A percentile compares a stretch with the other conserved stretches of the same genome.
These are phyloP conservation scores for Camellia lanceoleosa DNA, from an alignment of 148 eudicot species.

Conservation along the genomic window DNA sequence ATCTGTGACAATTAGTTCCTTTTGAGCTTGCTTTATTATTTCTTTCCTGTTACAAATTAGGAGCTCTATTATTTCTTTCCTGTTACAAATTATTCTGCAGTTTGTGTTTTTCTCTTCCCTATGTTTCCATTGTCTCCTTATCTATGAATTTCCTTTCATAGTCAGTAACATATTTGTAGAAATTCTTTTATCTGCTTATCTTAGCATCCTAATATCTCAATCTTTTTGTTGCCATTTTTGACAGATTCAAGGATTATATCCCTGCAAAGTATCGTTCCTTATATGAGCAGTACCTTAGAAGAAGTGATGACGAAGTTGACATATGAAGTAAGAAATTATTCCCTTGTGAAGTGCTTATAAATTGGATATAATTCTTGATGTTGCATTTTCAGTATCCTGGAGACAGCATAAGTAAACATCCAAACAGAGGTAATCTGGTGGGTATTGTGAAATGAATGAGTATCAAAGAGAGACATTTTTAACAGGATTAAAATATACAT, in stretches of 20 bases:
- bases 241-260: constrained; percentile 82
- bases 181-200: too few species aligned
- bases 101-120: neutral
- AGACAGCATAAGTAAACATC: neutral
- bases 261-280: constrained; percentile 73
- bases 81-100: neutral
- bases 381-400: neutral
- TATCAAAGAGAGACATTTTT: too few species aligned
- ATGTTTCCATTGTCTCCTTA: neutral
- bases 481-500: too few species aligned
- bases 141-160: too few species aligned
- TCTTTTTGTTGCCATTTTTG: constrained; percentile 13
- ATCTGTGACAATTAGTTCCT: too few species aligned
- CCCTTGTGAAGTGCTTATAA: neutral
- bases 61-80: neutral
- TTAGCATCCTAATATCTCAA: too few species aligned
- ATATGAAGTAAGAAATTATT: constrained; percentile 14
- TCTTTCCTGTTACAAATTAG: neutral
- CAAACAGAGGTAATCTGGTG: too few species aligned
- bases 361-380: neutral
- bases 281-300: constrained; percentile 56
- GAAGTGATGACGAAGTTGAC: constrained; percentile 24
- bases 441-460: neutral
- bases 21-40: too few species aligned
- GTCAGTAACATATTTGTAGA: neutral